Percentiles rank a stretch among this genome's conserved stretches.
Conservation (phyloP, 2,329 filamentous ascomycete genomes). For the Alternaria gaisen region DNA sequence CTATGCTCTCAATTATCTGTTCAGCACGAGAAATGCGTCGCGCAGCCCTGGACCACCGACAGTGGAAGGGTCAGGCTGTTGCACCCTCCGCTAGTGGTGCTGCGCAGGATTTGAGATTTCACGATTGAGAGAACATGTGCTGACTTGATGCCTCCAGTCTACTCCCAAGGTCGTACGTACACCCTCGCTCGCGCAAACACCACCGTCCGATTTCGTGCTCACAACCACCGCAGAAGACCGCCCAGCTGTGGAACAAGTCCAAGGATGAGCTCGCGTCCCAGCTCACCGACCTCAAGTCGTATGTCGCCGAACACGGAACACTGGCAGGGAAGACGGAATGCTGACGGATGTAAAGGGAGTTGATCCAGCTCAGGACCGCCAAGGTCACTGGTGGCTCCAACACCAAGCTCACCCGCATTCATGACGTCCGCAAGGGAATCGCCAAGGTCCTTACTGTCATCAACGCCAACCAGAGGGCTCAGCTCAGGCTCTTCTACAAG, state of each 20-base stretch:
- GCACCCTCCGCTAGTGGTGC: conserved; percentile 27
- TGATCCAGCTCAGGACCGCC: conserved; percentile 95
- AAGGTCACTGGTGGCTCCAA: conserved; percentile 94
- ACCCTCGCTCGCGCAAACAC: conserved; percentile 22
- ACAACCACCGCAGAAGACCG: conserved; percentile 71
- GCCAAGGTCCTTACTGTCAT: conserved; percentile 98
- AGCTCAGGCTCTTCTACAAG: conserved; percentile 97
- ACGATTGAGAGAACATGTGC: conserved; percentile 27
- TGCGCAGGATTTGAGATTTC: conserved; percentile 33
- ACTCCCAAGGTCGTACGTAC: conserved; percentile 68
- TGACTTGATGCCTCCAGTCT: conserved; percentile 59
- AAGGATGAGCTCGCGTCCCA: conserved; percentile 95
- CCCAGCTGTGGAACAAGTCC: conserved; percentile 98
- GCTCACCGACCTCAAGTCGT: conserved; percentile 51
- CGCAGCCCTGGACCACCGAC: conserved; percentile 17
- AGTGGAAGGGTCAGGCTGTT: conserved; percentile 25
- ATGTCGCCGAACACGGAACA: conserved; percentile 29
- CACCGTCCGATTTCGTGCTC: conserved; percentile 46
- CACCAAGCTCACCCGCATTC: conserved; percentile 81
- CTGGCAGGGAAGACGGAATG: conserved; percentile 22
- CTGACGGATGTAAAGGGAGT: conserved; percentile 66
- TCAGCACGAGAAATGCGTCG: conserved; percentile 17
- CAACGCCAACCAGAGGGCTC: conserved; percentile 98
- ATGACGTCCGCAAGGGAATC: conserved; percentile 99
- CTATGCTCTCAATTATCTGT: conserved; percentile 24